phyloP scores from a whole-genome alignment of 1,284 basidiomycete species.

The Leccinum fallax region DNA sequence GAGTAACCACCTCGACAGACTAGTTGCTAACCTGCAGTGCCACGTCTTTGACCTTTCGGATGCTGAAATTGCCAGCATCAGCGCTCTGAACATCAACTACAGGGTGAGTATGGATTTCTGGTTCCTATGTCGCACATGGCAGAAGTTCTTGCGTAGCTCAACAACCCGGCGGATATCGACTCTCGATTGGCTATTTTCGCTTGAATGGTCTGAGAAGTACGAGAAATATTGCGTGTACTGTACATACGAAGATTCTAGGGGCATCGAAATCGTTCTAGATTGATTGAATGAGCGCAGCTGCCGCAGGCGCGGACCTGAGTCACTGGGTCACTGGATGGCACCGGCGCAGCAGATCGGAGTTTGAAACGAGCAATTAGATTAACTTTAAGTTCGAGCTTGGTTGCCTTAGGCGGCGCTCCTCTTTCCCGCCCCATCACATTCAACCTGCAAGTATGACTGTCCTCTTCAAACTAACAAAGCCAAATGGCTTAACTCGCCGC shows the following conservation, averaged over 20 bases:
- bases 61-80: conserved; percentile 63
- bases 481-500: conserved; percentile 57
- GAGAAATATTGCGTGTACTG: conserved; percentile 1
- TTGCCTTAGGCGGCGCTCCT: not conserved
- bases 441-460: conserved; percentile 41
- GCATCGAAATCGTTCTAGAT: not conserved
- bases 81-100: conserved; percentile 62
- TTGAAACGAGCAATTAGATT: conserved; percentile 37
- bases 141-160: conserved; percentile 48
- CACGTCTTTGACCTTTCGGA: conserved; percentile 59
- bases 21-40: conserved; percentile 63
- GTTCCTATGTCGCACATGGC: not conserved
- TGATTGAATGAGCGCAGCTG: not conserved
- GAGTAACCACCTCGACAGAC: conserved; percentile 55
- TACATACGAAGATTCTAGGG: not conserved
- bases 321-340: not conserved
- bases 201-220: conserved; percentile 35
- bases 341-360: conserved; percentile 44
- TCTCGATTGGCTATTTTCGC: conserved; percentile 67
- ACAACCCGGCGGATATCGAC: conserved; percentile 70
- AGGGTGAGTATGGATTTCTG: conserved; percentile 45
- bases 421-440: conserved; percentile 15
- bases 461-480: conserved; percentile 58
- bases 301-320: conserved; percentile 4
- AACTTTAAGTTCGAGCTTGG: not conserved